phyloP scores from a whole-genome alignment of 768 basidiomycete species.

The Galerina sulciceps region DNA sequence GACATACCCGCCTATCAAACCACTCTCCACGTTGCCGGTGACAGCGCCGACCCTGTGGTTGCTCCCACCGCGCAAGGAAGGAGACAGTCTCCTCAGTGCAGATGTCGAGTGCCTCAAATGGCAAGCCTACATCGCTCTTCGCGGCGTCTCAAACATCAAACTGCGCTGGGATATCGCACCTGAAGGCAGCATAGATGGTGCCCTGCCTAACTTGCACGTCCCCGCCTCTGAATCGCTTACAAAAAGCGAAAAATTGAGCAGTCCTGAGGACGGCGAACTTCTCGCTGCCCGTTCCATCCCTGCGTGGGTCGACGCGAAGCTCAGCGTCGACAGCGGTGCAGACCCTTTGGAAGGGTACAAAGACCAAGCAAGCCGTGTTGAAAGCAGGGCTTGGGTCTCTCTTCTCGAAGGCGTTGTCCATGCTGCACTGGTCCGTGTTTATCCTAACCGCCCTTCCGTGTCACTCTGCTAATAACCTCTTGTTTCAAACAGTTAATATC shows the following conservation, averaged over 20 bases:
- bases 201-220: constrained; percentile 75
- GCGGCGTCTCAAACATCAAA: constrained; percentile 53
- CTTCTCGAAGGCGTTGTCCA: constrained; percentile 80
- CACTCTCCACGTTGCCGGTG: constrained; percentile 27
- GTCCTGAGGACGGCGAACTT: constrained; percentile 47
- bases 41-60: constrained; percentile 67
- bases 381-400: constrained; percentile 83
- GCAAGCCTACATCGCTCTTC: constrained; percentile 82
- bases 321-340: constrained; percentile 39
- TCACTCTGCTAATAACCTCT: constrained; percentile 4
- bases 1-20: constrained; percentile 47
- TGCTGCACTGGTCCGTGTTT: constrained; percentile 65
- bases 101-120: constrained; percentile 91
- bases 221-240: constrained; percentile 33
- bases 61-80: constrained; percentile 43
- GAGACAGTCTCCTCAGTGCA: constrained; percentile 54
- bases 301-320: constrained; percentile 68
- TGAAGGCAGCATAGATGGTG: constrained; percentile 70
- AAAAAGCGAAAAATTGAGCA: constrained; percentile 28
- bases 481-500: constrained; percentile 47
- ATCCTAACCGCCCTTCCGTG: constrained; percentile 1
- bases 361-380: constrained; percentile 61
- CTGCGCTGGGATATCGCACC: constrained; percentile 72
- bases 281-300: constrained; percentile 72
- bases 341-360: constrained; percentile 70